These are phyloP conservation scores for Avicennia marina DNA, from an alignment of 257 asterid genomes.

Conservation along the genomic window DNA sequence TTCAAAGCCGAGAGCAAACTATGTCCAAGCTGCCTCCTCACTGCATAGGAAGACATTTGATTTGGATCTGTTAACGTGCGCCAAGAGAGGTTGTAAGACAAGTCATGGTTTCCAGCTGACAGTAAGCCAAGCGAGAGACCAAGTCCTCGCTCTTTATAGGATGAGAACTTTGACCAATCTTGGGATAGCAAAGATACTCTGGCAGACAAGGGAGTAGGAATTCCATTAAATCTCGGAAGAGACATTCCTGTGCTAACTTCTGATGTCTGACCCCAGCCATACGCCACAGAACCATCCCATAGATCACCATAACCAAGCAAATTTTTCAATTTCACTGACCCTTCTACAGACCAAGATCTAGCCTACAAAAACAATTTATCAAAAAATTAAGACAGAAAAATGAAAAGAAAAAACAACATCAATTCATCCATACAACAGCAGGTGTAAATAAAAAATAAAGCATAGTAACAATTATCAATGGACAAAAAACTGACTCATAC, in stretches of 20 bases:
- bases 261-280: constrained; percentile 77
- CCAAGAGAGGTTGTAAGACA: constrained; percentile 84
- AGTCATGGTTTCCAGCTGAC: constrained; percentile 64
- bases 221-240: constrained; percentile 66
- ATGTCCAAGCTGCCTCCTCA: constrained; percentile 98
- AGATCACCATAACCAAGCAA: constrained; percentile 89
- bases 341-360: constrained; percentile 80
- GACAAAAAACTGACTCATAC: not conserved
- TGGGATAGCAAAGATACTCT: constrained; percentile 73
- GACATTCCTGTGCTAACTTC: constrained; percentile 78
- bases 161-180: constrained; percentile 94
- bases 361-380: constrained; percentile 54
- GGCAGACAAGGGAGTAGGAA: constrained; percentile 65
- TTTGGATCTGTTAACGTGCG: constrained; percentile 82
- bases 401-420: not conserved
- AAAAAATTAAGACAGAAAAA: constrained; percentile 17
- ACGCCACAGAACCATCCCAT: constrained; percentile 87
- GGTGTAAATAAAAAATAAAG: not conserved
- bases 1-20: constrained; percentile 70
- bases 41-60: constrained; percentile 75
- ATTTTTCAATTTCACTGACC: constrained; percentile 69
- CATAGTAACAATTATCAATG: not conserved
- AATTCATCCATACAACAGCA: constrained; percentile 9
- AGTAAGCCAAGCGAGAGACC: constrained; percentile 75
- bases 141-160: constrained; percentile 74